Conservation (phyloP, 306 rosid species). For the Acacia acuminata region DNA sequence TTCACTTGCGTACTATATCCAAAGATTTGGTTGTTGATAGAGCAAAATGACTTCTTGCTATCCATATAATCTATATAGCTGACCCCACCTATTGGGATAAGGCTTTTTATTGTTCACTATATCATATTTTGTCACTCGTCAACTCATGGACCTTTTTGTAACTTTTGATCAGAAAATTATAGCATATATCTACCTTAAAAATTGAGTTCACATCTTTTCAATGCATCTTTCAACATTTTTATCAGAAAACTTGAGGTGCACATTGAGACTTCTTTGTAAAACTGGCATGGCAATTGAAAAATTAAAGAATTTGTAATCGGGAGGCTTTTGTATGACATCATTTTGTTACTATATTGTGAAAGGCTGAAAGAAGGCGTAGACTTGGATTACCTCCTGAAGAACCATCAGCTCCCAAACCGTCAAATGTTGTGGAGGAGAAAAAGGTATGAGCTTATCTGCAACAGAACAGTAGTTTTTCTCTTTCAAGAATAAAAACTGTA, state of each 20-base stretch:
- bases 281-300: background rate
- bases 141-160: background rate
- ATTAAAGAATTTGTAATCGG: background rate
- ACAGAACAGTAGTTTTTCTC: background rate
- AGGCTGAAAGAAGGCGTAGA: slow-evolving; percentile 92
- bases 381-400: slow-evolving; percentile 91
- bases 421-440: slow-evolving; percentile 86
- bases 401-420: slow-evolving; percentile 67
- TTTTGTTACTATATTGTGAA: slow-evolving; percentile 33
- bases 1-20: background rate
- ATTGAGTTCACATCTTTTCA: background rate
- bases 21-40: too few species aligned
- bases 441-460: slow-evolving; percentile 51
- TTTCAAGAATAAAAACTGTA: background rate
- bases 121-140: background rate
- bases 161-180: background rate
- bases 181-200: background rate
- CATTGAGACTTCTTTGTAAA: background rate
- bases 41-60: too few species aligned
- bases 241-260: slow-evolving; percentile 9
- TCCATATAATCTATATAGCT: too few species aligned
- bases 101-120: background rate
- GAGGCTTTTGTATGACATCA: slow-evolving; percentile 1
- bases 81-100: too few species aligned
- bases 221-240: background rate